Evolutionary conservation across 2,329 filamentous ascomycete species (phyloP).

Genomic region (Alternaria sp.): DNA sequence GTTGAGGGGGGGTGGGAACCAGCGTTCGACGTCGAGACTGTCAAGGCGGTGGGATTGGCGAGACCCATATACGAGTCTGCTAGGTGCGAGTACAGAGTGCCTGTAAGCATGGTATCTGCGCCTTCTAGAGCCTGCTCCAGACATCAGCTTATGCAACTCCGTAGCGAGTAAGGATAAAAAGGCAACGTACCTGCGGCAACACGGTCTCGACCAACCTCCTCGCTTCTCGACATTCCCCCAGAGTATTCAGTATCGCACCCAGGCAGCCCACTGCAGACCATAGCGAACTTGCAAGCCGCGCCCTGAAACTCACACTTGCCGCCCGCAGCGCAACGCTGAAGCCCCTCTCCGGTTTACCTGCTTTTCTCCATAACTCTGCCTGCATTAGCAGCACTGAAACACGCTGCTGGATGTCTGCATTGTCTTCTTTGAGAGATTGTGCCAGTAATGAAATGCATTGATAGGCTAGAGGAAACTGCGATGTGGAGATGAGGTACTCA

Average conservation of each 20-base stretch:
- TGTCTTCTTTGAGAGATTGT: slow-evolving; percentile 58
- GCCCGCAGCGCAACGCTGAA: slow-evolving; percentile 80
- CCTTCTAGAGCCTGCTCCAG: slow-evolving; percentile 64
- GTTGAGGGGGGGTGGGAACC: not conserved
- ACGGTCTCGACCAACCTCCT: slow-evolving; percentile 69
- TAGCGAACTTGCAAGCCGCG: slow-evolving; percentile 70
- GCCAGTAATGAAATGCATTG: slow-evolving; percentile 60
- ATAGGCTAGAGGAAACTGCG: slow-evolving; percentile 61
- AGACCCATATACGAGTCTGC: slow-evolving; percentile 81
- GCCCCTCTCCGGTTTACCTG: slow-evolving; percentile 72
- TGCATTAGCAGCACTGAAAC: slow-evolving; percentile 77
- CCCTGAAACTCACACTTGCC: slow-evolving; percentile 73
- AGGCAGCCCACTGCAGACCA: slow-evolving; percentile 75
- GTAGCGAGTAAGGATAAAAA: not conserved
- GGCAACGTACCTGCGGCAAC: slow-evolving; percentile 68
- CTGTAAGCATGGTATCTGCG: slow-evolving; percentile 67
- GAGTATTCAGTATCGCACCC: slow-evolving; percentile 69
- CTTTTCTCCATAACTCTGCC: slow-evolving; percentile 70
- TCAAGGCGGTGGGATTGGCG: slow-evolving; percentile 60
- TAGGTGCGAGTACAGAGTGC: slow-evolving; percentile 71
- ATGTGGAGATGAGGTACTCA: slow-evolving; percentile 62
- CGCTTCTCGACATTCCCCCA: slow-evolving; percentile 74
- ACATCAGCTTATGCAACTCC: not conserved
- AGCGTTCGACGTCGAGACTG: not conserved
- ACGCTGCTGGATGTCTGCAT: slow-evolving; percentile 70